A percentile compares a stretch with the other conserved stretches of the same genome.
These are phyloP conservation scores for Wickerhamomyces chambardii DNA, from an alignment of 805 yeast species.

Conservation along the genomic window DNA sequence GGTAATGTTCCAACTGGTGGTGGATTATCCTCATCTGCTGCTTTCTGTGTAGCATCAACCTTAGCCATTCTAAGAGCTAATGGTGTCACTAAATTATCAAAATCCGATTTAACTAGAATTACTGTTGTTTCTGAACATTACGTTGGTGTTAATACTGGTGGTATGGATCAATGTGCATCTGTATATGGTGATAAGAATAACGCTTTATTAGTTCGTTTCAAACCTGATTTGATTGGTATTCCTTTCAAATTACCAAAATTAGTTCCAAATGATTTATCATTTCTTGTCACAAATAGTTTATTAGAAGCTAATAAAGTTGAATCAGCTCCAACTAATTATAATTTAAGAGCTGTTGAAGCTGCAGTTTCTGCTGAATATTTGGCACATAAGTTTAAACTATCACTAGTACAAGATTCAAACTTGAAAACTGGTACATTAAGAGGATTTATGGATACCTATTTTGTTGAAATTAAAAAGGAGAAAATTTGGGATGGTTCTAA, in stretches of 20 bases:
- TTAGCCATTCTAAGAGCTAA: slow-evolving; percentile 46
- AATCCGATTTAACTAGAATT: slow-evolving; percentile 44
- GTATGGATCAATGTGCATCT: slow-evolving; percentile 72
- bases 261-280: slow-evolving; percentile 32
- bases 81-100: slow-evolving; percentile 32
- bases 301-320: slow-evolving; percentile 57
- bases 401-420: slow-evolving; percentile 37
- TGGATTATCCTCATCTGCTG: slow-evolving; percentile 66
- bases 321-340: slow-evolving; percentile 63
- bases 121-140: slow-evolving; percentile 63
- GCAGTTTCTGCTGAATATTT: slow-evolving; percentile 56
- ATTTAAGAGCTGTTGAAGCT: slow-evolving; percentile 64
- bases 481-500: slow-evolving; percentile 35
- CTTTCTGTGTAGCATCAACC: slow-evolving; percentile 58
- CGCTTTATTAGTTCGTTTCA: slow-evolving; percentile 51
- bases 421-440: slow-evolving; percentile 50
- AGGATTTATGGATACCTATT: slow-evolving; percentile 51
- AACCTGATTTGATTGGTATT: slow-evolving; percentile 45
- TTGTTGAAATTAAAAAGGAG: slow-evolving; percentile 17
- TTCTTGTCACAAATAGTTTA: slow-evolving; percentile 56
- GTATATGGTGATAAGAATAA: slow-evolving; percentile 52
- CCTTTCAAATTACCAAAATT: slow-evolving; percentile 45
- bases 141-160: slow-evolving; percentile 72
- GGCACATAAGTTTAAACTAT: slow-evolving; percentile 37
- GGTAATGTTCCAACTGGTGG: slow-evolving; percentile 70